Percentiles rank a stretch among this genome's conserved stretches.
These are phyloP conservation scores for Crithidia expoeki DNA, from an alignment of 208 protist species.

Conservation along the genomic window DNA sequence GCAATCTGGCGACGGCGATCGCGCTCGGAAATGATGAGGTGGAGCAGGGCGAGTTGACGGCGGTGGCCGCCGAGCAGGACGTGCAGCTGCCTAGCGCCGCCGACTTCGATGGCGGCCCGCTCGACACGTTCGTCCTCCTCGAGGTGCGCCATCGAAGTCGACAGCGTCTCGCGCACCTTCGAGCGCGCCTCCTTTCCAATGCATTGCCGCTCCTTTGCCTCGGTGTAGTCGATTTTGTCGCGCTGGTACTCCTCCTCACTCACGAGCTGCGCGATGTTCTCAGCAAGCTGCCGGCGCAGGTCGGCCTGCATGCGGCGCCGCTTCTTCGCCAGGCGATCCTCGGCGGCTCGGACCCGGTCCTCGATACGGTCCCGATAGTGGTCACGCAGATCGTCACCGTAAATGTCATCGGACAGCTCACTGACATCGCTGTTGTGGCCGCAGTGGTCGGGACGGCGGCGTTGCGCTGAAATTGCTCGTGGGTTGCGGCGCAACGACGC, in stretches of 20 bases:
- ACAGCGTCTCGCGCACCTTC: conserved; percentile 12
- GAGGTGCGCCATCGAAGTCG: conserved; percentile 25
- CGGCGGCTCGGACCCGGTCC: conserved; percentile 33
- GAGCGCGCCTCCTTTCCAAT: conserved; percentile 18
- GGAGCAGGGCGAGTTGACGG: conserved; percentile 44
- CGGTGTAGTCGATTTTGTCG: conserved; percentile 46
- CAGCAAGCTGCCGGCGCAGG: conserved; percentile 40
- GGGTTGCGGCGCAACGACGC: conserved; percentile 14
- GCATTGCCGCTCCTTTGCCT: conserved; percentile 49
- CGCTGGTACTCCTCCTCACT: conserved; percentile 57
- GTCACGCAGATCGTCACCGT: conserved; percentile 18
- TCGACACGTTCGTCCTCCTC: conserved; percentile 63
- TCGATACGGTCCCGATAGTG: conserved; percentile 29
- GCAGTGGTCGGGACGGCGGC: conserved; percentile 12
- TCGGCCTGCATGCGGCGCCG: conserved; percentile 37
- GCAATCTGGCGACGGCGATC: conserved; percentile 52
- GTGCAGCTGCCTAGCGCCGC: conserved; percentile 65
- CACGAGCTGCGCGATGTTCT: conserved; percentile 45
- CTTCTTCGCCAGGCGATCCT: conserved; percentile 36
- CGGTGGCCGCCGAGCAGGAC: conserved; percentile 56
- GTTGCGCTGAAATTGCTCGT: conserved; percentile 7
- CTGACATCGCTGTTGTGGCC: conserved; percentile 26
- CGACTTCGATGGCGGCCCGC: conserved; percentile 67
- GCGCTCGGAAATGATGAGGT: conserved; percentile 41
- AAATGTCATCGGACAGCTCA: conserved; percentile 22